A percentile compares a stretch with the other conserved stretches of the same genome.
phyloP scores from a whole-genome alignment of 2,329 filamentous ascomycete genomes.

The Myotisia sp. region DNA sequence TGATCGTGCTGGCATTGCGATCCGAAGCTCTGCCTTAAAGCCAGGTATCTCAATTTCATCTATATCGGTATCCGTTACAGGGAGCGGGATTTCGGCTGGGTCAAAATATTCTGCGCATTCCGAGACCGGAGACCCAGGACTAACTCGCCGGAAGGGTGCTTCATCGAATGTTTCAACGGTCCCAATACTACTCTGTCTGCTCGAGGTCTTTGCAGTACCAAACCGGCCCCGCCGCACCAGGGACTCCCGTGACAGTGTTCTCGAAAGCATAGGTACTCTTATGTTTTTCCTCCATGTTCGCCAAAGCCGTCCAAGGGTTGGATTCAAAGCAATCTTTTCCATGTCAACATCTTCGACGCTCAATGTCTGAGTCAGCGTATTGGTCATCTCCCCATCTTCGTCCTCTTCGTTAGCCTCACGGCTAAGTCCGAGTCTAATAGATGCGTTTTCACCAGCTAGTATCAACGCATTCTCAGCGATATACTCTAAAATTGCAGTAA shows the following conservation, averaged over 20 bases:
- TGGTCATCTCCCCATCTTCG: slow-evolving; percentile 29
- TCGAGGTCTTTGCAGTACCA: slow-evolving; percentile 15
- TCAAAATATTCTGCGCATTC: slow-evolving; percentile 22
- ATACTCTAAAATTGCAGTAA: slow-evolving; percentile 88
- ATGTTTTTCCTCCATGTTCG: slow-evolving; percentile 79
- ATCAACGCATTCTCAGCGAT: slow-evolving; percentile 82
- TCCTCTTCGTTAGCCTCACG: slow-evolving; percentile 27
- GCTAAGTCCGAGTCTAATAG: slow-evolving; percentile 37
- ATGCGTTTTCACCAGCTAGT: slow-evolving; percentile 75
- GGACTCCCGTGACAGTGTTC: slow-evolving; percentile 30
- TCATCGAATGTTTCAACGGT: slow-evolving; percentile 15
- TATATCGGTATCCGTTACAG: slow-evolving; percentile 52
- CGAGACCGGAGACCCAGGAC: slow-evolving; percentile 5
- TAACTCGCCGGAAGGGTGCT: slow-evolving; percentile 2
- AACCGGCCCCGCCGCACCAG: slow-evolving; percentile 21
- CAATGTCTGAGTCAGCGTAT: slow-evolving; percentile 40
- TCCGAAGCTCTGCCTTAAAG: slow-evolving; percentile 31
- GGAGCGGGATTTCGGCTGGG: slow-evolving; percentile 53
- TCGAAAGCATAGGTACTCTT: slow-evolving; percentile 23
- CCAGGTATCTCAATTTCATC: slow-evolving; percentile 70
- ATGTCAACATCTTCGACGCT: slow-evolving; percentile 85
- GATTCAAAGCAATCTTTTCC: slow-evolving; percentile 81
- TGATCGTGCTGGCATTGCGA: slow-evolving; percentile 11
- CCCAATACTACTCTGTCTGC: slow-evolving; percentile 27
- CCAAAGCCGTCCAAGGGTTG: slow-evolving; percentile 80